Conservation (phyloP, 805 yeast genomes). For the Sungouiella thailandica region DNA sequence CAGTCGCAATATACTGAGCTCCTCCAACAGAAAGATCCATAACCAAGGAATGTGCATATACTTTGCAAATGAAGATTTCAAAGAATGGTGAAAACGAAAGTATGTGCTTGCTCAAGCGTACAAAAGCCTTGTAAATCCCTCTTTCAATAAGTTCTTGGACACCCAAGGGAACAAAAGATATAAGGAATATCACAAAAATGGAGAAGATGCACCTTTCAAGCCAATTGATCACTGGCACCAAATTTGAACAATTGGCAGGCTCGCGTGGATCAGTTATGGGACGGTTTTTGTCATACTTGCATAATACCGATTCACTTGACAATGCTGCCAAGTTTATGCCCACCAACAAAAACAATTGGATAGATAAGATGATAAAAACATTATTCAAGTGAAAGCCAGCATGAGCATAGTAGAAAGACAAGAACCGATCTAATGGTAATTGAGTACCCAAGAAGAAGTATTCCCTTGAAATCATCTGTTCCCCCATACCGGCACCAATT, state of each 20-base stretch:
- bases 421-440: slow-evolving; percentile 73
- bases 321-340: slow-evolving; percentile 67
- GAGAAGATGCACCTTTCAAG: slow-evolving; percentile 75
- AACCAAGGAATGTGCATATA: slow-evolving; percentile 65
- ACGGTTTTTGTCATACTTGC: slow-evolving; percentile 58
- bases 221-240: slow-evolving; percentile 75
- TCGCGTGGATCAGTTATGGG: slow-evolving; percentile 63
- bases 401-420: slow-evolving; percentile 81
- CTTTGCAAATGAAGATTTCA: slow-evolving; percentile 79
- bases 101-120: slow-evolving; percentile 65
- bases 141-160: slow-evolving; percentile 79
- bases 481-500: slow-evolving; percentile 94
- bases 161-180: slow-evolving; percentile 72
- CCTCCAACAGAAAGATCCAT: slow-evolving; percentile 79
- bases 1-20: slow-evolving; percentile 82
- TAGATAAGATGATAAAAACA: slow-evolving; percentile 69
- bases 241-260: slow-evolving; percentile 72
- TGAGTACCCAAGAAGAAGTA: slow-evolving; percentile 79
- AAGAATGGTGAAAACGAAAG: slow-evolving; percentile 72
- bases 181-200: slow-evolving; percentile 76
- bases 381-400: slow-evolving; percentile 84
- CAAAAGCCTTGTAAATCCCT: slow-evolving; percentile 72
- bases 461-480: slow-evolving; percentile 80
- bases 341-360: slow-evolving; percentile 67
- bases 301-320: slow-evolving; percentile 65